phyloP scores from a whole-genome alignment of 257 asterid genomes.

The Petunia axillaris region DNA sequence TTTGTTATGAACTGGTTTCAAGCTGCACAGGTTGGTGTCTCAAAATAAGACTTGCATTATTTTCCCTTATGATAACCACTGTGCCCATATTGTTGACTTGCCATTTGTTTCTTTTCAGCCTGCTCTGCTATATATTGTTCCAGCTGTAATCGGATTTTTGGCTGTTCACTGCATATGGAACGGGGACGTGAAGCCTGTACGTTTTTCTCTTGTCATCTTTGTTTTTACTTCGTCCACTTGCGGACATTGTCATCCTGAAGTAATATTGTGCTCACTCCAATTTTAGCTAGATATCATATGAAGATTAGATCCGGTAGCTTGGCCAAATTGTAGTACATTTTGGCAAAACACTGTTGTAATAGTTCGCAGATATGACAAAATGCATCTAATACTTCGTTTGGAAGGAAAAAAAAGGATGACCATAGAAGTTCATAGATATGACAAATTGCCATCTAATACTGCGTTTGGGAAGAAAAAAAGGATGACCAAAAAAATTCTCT shows the following conservation, averaged over 20 bases:
- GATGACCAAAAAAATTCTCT: background rate
- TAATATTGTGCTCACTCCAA: background rate
- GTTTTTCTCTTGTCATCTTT: conserved; percentile 30
- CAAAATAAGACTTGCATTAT: background rate
- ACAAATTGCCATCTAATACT: background rate
- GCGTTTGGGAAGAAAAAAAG: background rate
- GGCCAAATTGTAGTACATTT: background rate
- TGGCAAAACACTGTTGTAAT: background rate
- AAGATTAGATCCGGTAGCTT: background rate
- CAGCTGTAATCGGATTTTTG: conserved; percentile 91
- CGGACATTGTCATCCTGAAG: background rate
- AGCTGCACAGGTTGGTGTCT: conserved; percentile 86
- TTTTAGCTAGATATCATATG: background rate
- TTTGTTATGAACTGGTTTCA: conserved; percentile 98
- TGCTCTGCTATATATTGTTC: conserved; percentile 90
- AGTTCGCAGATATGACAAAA: background rate
- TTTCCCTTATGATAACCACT: background rate
- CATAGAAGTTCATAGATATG: background rate
- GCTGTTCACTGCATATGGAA: conserved; percentile 89
- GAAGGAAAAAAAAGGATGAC: background rate
- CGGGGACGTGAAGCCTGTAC: conserved; percentile 85
- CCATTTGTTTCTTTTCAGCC: conserved; percentile 59
- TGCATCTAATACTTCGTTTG: conserved; percentile 1
- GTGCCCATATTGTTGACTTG: conserved; percentile 13
- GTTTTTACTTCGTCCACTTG: background rate